Evolutionary conservation across 352 stramenopile genomes (phyloP).

Genomic region (Phytophthora pisi): DNA sequence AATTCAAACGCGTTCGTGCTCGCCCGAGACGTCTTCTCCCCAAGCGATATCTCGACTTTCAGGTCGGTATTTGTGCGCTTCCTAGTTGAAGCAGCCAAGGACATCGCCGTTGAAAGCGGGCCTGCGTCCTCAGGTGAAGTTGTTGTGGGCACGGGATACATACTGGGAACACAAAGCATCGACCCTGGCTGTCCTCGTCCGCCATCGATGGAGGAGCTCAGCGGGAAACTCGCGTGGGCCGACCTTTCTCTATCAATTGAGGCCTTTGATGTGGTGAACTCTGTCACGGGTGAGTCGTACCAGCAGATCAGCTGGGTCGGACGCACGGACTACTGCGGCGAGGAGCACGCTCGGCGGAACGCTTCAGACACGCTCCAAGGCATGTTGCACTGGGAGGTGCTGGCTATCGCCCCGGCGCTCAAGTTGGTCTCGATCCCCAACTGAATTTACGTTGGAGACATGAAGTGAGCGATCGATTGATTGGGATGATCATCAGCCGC

Average conservation of each 20-base stretch:
- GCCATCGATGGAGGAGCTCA: background rate
- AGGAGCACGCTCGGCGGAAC: conserved; percentile 33
- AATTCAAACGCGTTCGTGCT: conserved; percentile 34
- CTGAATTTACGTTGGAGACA: background rate
- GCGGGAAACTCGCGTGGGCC: conserved; percentile 30
- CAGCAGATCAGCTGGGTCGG: conserved; percentile 38
- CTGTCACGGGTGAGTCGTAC: conserved; percentile 17
- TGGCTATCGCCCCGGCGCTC: conserved; percentile 34
- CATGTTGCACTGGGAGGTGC: conserved; percentile 42
- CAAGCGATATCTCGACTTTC: conserved; percentile 32
- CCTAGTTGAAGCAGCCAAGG: conserved; percentile 31
- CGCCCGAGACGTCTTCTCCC: conserved; percentile 41
- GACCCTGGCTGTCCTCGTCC: background rate
- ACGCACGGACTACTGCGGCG: conserved; percentile 42
- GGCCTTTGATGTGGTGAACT: conserved; percentile 27
- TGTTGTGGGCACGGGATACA: conserved; percentile 24
- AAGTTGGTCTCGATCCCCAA: conserved; percentile 2
- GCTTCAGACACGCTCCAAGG: conserved; percentile 34
- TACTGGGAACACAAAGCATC: conserved; percentile 41
- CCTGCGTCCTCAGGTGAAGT: background rate
- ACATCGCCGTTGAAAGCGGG: background rate
- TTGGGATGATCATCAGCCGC: no score
- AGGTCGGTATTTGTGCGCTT: conserved; percentile 42
- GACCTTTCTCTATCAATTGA: conserved; percentile 38
- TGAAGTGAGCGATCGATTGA: background rate